Evolutionary conservation across 1,284 basidiomycete species (phyloP), one percentile per base, ranked within the genome.

Genomic region (Takashimella koratensis): DNA sequence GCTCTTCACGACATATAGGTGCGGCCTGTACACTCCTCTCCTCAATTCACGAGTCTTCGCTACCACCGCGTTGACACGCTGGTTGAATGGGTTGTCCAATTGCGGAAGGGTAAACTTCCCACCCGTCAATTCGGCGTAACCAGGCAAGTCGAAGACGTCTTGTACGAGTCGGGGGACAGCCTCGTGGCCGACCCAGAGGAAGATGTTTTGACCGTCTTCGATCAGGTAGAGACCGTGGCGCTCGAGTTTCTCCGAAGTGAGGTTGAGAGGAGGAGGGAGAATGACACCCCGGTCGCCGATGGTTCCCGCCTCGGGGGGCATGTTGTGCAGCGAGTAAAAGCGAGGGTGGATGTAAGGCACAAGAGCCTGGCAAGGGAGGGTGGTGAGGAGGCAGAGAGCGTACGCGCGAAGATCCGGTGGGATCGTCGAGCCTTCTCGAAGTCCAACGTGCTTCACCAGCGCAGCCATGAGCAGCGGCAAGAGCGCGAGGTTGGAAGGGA

Each of bases 1-100:
- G 73, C 96, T 93, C 79, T 98, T 99, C 67, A 98, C 94, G 43
- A 98, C 80, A 72, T 98, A 98, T n/a, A 99, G 79, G 71, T 96
- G 90, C 13, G 92, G 90, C 69, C 87, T 86, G 76, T 98, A 98
- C 3, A 88, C 86, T 8, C 95, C 94, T 41, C 92, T 82, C 21
- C 80, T 67, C 45, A 75, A 52, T 76, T 96, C 92, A 19, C 93
- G 82, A 27, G 89, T 90, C 79, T 97, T 96, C 75, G 90, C 87
- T 50, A 99, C 79, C 64, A 99, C 83, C 1, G 91, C 91, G 68
- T 92, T 95, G 61, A 99, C 82, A 16, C 96, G 86, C 73, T 94
- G 86, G 23, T 87, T 91, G 84, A 98, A 97, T 2, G 85, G 78
- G 75, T 98, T 98, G 45, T 97, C 94, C 19, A 97, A 82, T 11